Conservation (phyloP, 75 land plant species). For the Chamaecyparis obtusa region DNA sequence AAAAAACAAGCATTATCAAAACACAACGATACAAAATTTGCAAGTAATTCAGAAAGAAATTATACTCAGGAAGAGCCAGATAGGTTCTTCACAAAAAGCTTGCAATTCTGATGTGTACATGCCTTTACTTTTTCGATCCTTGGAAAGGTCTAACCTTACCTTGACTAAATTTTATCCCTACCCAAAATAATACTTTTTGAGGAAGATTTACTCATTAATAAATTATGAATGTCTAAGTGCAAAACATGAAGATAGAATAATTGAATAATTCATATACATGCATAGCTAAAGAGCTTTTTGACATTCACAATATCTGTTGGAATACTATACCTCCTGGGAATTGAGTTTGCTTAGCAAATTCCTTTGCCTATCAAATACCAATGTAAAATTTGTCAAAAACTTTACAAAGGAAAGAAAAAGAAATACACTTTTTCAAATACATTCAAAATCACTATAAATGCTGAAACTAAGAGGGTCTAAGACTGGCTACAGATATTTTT, state of each 20-base stretch:
- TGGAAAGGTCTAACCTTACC: neutral
- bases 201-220: neutral
- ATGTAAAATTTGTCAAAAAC: neutral
- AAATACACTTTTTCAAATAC: neutral
- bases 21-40: too few species aligned
- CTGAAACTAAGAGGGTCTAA: neutral
- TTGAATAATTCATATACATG: neutral
- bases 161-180: neutral
- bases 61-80: too few species aligned
- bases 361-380: conserved; percentile 49
- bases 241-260: neutral
- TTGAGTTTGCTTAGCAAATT: conserved; percentile 61
- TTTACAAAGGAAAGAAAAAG: conserved; percentile 2
- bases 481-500: neutral
- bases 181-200: neutral
- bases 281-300: neutral
- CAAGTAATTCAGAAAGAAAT: too few species aligned
- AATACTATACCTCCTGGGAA: conserved; percentile 64
- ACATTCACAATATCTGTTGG: neutral
- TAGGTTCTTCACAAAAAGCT: too few species aligned
- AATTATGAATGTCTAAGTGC: neutral
- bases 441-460: neutral
- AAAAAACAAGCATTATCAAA: too few species aligned
- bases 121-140: too few species aligned
- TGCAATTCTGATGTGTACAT: too few species aligned